These are phyloP conservation scores for Erysimum cheiranthoides DNA, from an alignment of 345 rosid genomes.

Conservation along the genomic window DNA sequence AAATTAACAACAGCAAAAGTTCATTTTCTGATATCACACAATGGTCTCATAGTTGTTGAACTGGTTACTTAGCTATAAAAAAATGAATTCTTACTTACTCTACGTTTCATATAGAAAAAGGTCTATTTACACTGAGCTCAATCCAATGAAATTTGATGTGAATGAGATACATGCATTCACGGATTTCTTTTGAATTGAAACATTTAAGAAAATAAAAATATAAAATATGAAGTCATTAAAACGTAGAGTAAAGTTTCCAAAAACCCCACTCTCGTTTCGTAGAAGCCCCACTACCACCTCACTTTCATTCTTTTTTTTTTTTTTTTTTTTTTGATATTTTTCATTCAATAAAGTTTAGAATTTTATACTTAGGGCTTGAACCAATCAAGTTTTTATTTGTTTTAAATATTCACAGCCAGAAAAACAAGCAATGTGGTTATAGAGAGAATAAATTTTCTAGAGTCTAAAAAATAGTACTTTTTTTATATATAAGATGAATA, in stretches of 20 bases:
- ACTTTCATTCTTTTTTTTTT: slow-evolving; percentile 20
- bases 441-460: too few species aligned
- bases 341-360: background rate
- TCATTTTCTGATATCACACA: background rate
- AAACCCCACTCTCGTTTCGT: slow-evolving; percentile 41
- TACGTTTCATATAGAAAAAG: background rate
- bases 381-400: too few species aligned
- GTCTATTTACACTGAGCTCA: slow-evolving; percentile 4
- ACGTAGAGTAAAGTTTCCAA: slow-evolving; percentile 39
- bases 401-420: too few species aligned
- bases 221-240: slow-evolving; percentile 18
- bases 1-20: background rate
- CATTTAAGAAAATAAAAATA: background rate
- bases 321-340: too few species aligned
- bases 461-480: too few species aligned
- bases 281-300: slow-evolving; percentile 42
- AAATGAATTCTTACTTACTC: background rate
- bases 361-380: too few species aligned
- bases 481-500: too few species aligned
- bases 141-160: background rate
- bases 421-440: too few species aligned
- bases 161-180: slow-evolving; percentile 17
- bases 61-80: background rate
- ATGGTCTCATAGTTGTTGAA: slow-evolving; percentile 6
- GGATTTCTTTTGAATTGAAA: slow-evolving; percentile 25